phyloP scores from a whole-genome alignment of 1,139 yeast species.

The Suhomyces ambrosiae region DNA sequence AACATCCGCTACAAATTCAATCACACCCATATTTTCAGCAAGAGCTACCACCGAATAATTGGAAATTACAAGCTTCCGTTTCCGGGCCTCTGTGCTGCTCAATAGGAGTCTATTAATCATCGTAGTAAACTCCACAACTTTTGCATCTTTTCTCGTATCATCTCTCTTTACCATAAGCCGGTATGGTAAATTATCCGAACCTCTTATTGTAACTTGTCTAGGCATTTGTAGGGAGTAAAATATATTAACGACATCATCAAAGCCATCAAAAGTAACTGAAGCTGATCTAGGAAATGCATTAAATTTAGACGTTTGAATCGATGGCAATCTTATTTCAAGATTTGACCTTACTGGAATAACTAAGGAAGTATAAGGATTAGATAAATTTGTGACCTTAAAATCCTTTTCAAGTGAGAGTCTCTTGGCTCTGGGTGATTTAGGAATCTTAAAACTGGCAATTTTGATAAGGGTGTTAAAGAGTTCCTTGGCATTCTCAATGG shows the following conservation, averaged over 20 bases:
- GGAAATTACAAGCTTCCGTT: constrained; percentile 68
- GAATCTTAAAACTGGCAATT: constrained; percentile 37
- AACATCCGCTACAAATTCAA: constrained; percentile 91
- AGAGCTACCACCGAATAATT: constrained; percentile 91
- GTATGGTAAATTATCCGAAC: constrained; percentile 74
- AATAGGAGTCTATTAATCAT: constrained; percentile 76
- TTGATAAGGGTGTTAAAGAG: constrained; percentile 39
- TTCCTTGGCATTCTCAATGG: constrained; percentile 32
- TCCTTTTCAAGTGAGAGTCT: constrained; percentile 43
- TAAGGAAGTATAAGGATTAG: constrained; percentile 59
- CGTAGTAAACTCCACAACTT: constrained; percentile 88
- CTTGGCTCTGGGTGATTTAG: constrained; percentile 37
- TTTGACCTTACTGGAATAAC: constrained; percentile 83
- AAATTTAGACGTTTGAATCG: constrained; percentile 46
- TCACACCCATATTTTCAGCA: constrained; percentile 83
- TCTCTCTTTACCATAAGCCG: constrained; percentile 84
- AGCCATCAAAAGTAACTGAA: constrained; percentile 54
- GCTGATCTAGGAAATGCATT: constrained; percentile 57
- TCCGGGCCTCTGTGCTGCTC: constrained; percentile 70
- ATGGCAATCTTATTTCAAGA: constrained; percentile 68
- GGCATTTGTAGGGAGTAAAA: constrained; percentile 88
- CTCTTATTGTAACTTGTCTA: constrained; percentile 71
- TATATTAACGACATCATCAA: constrained; percentile 66
- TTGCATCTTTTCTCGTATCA: constrained; percentile 93
- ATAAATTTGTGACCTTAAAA: constrained; percentile 47